Conservation (phyloP, 208 protist species). For the Balamuthia mandrillaris region DNA sequence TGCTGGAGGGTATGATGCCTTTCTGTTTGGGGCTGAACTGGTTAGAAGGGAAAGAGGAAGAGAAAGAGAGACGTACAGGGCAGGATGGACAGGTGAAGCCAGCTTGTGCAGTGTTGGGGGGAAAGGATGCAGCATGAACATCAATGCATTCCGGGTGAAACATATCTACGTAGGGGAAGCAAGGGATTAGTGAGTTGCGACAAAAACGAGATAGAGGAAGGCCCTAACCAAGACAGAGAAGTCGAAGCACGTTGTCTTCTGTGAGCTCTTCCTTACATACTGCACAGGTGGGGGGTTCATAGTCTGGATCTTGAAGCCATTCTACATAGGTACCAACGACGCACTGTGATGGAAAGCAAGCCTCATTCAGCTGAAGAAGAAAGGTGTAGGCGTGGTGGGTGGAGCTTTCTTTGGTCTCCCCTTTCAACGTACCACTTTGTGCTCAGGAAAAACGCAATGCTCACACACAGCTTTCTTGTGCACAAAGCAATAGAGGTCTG, state of each 20-base stretch:
- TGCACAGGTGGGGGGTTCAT: slow-evolving; percentile 14
- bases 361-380: too few relatives aligned
- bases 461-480: slow-evolving; percentile 46
- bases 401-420: too few relatives aligned
- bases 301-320: slow-evolving; percentile 39
- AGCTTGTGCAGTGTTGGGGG: slow-evolving; percentile 37
- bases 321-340: slow-evolving; percentile 28
- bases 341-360: slow-evolving; percentile 4
- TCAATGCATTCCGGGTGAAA: slow-evolving; percentile 46
- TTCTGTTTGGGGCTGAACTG: background rate
- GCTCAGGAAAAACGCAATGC: slow-evolving; percentile 30
- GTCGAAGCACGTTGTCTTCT: slow-evolving; percentile 33
- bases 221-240: slow-evolving; percentile 1
- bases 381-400: too few relatives aligned
- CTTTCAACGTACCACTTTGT: slow-evolving; percentile 13
- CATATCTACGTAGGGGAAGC: background rate
- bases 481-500: slow-evolving; percentile 40
- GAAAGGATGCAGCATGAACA: slow-evolving; percentile 37
- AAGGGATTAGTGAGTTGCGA: background rate
- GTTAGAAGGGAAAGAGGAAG: background rate
- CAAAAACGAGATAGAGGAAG: background rate
- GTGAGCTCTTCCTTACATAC: slow-evolving; percentile 34
- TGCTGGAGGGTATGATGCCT: slow-evolving; percentile 16
- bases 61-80: background rate
- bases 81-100: slow-evolving; percentile 37